Percentiles rank a stretch among this genome's conserved stretches.
Conservation (phyloP, 805 yeast genomes). For the Torulaspora microellipsoides region DNA sequence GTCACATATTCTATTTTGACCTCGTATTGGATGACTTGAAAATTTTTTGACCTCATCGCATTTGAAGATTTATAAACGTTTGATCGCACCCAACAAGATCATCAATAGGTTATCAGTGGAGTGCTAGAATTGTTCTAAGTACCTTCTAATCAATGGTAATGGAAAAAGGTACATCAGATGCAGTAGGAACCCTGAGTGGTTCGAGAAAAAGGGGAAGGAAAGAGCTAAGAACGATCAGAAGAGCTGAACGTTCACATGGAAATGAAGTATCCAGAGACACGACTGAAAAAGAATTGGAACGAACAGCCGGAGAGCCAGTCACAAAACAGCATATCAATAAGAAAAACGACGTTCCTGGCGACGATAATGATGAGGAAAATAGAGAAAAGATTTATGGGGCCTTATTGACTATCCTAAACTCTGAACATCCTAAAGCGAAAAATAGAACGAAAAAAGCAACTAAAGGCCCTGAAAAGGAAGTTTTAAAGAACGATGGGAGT, state of each 20-base stretch:
- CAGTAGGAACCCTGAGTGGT: not conserved
- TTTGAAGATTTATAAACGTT: not conserved
- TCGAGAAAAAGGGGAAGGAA: slow-evolving; percentile 49
- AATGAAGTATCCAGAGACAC: slow-evolving; percentile 2
- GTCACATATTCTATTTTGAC: no score
- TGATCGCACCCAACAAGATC: no score
- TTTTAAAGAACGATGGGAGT: slow-evolving; percentile 11
- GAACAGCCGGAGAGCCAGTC: slow-evolving; percentile 17
- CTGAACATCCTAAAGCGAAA: slow-evolving; percentile 38
- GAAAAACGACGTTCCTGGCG: slow-evolving; percentile 14
- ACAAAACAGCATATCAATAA: slow-evolving; percentile 14
- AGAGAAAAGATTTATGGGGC: slow-evolving; percentile 59
- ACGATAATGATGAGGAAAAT: slow-evolving; percentile 25
- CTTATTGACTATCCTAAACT: slow-evolving; percentile 53
- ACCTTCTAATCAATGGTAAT: no score
- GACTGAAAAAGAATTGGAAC: slow-evolving; percentile 32
- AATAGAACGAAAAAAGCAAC: slow-evolving; percentile 13
- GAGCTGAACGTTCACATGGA: slow-evolving; percentile 36
- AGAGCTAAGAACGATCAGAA: slow-evolving; percentile 54
- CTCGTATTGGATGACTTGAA: slow-evolving; percentile 14
- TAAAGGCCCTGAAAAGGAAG: slow-evolving; percentile 5
- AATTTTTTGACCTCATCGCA: slow-evolving; percentile 20
- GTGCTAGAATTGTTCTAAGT: no score
- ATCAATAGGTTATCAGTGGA: no score
- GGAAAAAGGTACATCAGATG: no score